phyloP scores from a whole-genome alignment of 805 yeast species.

The Candida nitratophila region DNA sequence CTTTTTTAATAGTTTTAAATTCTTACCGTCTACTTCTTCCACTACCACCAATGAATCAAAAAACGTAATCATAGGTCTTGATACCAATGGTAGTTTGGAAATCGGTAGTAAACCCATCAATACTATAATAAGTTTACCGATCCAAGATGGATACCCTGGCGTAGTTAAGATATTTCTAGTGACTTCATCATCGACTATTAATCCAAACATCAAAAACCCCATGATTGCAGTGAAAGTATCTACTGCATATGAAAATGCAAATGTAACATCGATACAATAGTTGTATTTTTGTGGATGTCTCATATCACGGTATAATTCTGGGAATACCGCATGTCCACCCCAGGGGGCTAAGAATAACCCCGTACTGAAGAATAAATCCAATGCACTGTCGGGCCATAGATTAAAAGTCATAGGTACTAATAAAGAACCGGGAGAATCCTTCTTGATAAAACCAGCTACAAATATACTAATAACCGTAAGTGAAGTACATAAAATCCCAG shows the following conservation, averaged over 20 bases:
- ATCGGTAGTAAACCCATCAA: conserved; percentile 78
- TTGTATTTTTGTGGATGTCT: conserved; percentile 53
- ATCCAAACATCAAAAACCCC: conserved; percentile 59
- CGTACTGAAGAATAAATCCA: conserved; percentile 49
- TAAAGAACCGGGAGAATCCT: conserved; percentile 68
- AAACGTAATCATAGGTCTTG: conserved; percentile 74
- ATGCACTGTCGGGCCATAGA: conserved; percentile 50
- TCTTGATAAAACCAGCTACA: conserved; percentile 56
- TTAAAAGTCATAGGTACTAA: conserved; percentile 56
- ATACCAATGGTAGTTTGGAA: conserved; percentile 77
- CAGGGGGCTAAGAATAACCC: conserved; percentile 75
- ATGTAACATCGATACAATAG: conserved; percentile 49
- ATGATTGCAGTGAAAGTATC: conserved; percentile 59
- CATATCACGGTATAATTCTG: conserved; percentile 68
- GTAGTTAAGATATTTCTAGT: conserved; percentile 38
- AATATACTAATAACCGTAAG: conserved; percentile 53
- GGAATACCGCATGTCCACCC: conserved; percentile 82
- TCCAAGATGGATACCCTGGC: conserved; percentile 42
- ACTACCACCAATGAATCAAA: conserved; percentile 34
- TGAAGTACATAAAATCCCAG: conserved; percentile 68
- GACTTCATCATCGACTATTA: conserved; percentile 41
- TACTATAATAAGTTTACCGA: conserved; percentile 45
- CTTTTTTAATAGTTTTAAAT: conserved; percentile 2
- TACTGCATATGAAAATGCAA: conserved; percentile 49
- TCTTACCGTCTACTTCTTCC: background rate